Evolutionary conservation across 129 eudicot genomes (phyloP), one percentile per base, ranked within the genome.

Genomic region (Chrysanthemum seticuspe): DNA sequence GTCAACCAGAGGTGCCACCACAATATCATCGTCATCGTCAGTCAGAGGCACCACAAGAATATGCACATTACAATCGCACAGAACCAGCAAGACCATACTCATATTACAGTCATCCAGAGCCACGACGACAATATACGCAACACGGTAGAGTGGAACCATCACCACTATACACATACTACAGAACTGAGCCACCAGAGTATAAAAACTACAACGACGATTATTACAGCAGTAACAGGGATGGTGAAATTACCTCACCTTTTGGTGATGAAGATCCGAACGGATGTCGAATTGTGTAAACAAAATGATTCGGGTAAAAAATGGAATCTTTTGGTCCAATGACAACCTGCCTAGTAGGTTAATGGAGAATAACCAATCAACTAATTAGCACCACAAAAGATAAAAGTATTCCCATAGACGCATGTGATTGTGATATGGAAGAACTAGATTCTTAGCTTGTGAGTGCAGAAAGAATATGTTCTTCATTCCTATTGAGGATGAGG

Each of bases 251-350:
- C 48, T 86, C 97, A 23, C 74, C 88, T 56, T 90, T 88, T 76
- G 90, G 91, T 27, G 97, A 88, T 57, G 97, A 94, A 79, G 92
- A 90, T 72, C 99, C 97, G 73, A 90, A 90, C 78, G 93, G 96
- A 18, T 94, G 99, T 72, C 83, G 67, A 70, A 94, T 94, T 63
- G 81, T 79, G 72, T 92, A 72, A 81, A 44, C 57, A 16, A 50
- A 74, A 36, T 14, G 62, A 55, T 62, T 52, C 53, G 59, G 49
- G 53, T 6, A 74, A 12, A 76, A 82, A 16, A 60, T 14, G 44
- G 61, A 68, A 74, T 34, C 47, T 74, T 75, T 85, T 64, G 64
- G 75, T 75, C 60, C 52, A 70, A 77, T 40, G 47, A 40, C 47
- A 40, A 1, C 47, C 47, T 40, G 47, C 47, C 47, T 40, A 40